These are phyloP conservation scores for Cydonia oblonga DNA, from an alignment of 331 rosid genomes.

Conservation along the genomic window DNA sequence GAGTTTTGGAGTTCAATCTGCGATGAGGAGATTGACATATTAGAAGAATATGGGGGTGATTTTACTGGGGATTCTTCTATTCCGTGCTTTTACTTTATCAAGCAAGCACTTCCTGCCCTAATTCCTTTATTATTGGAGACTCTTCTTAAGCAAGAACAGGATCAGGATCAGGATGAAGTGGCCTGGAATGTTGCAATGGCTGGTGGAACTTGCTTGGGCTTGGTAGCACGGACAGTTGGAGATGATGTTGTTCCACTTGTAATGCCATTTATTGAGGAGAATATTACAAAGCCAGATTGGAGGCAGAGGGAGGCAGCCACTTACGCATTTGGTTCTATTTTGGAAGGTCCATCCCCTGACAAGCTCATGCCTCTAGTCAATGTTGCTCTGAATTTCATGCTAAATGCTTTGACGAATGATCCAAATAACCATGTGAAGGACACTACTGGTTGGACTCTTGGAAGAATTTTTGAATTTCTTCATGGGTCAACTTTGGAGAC, in stretches of 20 bases:
- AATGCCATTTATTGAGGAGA: slow-evolving; percentile 81
- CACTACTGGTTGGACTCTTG: slow-evolving; percentile 56
- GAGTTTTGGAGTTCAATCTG: too few species aligned
- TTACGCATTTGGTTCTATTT: slow-evolving; percentile 77
- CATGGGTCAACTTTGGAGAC: too few species aligned
- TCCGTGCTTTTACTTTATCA: slow-evolving; percentile 63
- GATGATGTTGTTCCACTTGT: slow-evolving; percentile 70
- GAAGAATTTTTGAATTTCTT: too few species aligned
- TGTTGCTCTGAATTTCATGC: slow-evolving; percentile 62
- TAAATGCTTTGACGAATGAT: slow-evolving; percentile 53
- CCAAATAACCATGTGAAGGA: slow-evolving; percentile 76
- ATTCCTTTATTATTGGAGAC: slow-evolving; percentile 66
- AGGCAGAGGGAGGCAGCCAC: slow-evolving; percentile 86
- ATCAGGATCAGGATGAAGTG: slow-evolving; percentile 79
- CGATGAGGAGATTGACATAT: too few species aligned
- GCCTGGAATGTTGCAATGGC: slow-evolving; percentile 91
- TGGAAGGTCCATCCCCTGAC: slow-evolving; percentile 80
- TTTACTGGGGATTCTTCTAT: slow-evolving; percentile 35
- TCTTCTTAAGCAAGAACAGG: slow-evolving; percentile 66
- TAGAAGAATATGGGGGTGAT: too few species aligned
- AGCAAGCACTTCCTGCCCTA: slow-evolving; percentile 66
- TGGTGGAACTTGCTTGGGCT: slow-evolving; percentile 74
- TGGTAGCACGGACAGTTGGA: slow-evolving; percentile 71
- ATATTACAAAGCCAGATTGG: slow-evolving; percentile 70
- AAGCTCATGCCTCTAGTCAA: slow-evolving; percentile 65